These are phyloP conservation scores for Citrus sinensis DNA, from an alignment of 345 rosid genomes.

Conservation along the genomic window DNA sequence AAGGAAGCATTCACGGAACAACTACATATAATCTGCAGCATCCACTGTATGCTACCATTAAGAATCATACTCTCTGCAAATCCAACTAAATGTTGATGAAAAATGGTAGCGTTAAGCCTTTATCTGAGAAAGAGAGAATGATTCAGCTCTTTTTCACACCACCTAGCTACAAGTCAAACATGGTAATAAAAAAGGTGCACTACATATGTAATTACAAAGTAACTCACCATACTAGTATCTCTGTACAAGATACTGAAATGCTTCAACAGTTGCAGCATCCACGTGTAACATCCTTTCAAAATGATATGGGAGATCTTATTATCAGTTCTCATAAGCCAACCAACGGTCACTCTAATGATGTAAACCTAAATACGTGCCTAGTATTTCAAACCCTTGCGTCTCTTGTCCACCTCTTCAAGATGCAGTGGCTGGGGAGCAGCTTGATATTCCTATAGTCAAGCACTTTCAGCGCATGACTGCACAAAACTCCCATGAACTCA, in stretches of 20 bases:
- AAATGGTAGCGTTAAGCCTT: neutral
- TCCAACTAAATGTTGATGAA: neutral
- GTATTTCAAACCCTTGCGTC: conserved; percentile 24
- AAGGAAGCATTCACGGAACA: neutral
- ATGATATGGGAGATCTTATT: neutral
- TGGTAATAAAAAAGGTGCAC: neutral
- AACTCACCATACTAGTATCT: neutral
- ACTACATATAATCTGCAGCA: neutral
- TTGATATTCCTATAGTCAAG: conserved; percentile 26
- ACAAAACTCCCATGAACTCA: conserved; percentile 35
- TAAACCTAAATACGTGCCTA: neutral
- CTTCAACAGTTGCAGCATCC: neutral
- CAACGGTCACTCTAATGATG: neutral
- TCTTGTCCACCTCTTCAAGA: conserved; percentile 35
- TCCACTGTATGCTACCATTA: neutral
- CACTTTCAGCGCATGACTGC: conserved; percentile 32
- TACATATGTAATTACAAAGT: neutral
- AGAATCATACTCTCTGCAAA: neutral
- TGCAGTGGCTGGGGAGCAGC: conserved; percentile 24
- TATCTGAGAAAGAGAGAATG: neutral
- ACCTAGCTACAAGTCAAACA: neutral
- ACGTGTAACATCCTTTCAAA: neutral
- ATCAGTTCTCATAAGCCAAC: neutral
- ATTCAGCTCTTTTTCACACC: neutral
- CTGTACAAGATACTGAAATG: conserved; percentile 6